A percentile compares a stretch with the other conserved stretches of the same genome.
These are phyloP conservation scores for Nelumbo lutea DNA, from an alignment of 164 flowering plant genomes.

Conservation along the genomic window DNA sequence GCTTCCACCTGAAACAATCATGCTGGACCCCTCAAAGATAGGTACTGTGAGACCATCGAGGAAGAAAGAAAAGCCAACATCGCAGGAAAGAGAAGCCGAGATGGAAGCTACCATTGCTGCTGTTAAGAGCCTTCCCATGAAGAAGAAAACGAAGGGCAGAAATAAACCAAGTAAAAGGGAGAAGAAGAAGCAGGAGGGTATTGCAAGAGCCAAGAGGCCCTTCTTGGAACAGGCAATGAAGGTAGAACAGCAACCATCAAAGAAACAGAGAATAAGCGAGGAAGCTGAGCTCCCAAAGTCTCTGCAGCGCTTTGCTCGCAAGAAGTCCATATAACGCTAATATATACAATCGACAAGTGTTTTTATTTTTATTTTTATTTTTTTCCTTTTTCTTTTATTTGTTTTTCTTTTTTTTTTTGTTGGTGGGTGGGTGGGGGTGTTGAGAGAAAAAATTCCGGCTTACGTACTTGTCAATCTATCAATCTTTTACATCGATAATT, in stretches of 20 bases:
- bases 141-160: conserved; percentile 88
- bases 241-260: conserved; percentile 30
- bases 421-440: too few relatives aligned
- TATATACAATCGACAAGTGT: too few relatives aligned
- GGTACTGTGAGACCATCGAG: conserved; percentile 47
- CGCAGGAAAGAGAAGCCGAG: conserved; percentile 60
- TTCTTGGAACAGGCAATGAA: conserved; percentile 51
- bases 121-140: conserved; percentile 36
- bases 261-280: conserved; percentile 43
- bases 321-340: conserved; percentile 15
- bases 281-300: conserved; percentile 44
- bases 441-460: too few relatives aligned
- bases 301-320: conserved; percentile 55
- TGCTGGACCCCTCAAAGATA: conserved; percentile 78
- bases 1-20: conserved; percentile 89
- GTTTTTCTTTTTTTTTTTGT: too few relatives aligned
- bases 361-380: too few relatives aligned
- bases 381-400: too few relatives aligned
- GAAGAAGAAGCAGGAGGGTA: conserved; percentile 53
- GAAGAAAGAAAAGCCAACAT: conserved; percentile 55
- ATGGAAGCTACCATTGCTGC: conserved; percentile 66
- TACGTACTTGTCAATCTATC: too few relatives aligned
- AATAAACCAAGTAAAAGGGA: conserved; percentile 63
- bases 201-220: conserved; percentile 63
- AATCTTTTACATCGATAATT: too few relatives aligned